Percentiles rank a stretch among this genome's conserved stretches.
Evolutionary conservation across 441 rosid species (phyloP).

Genomic region (Kokia cookei): DNA sequence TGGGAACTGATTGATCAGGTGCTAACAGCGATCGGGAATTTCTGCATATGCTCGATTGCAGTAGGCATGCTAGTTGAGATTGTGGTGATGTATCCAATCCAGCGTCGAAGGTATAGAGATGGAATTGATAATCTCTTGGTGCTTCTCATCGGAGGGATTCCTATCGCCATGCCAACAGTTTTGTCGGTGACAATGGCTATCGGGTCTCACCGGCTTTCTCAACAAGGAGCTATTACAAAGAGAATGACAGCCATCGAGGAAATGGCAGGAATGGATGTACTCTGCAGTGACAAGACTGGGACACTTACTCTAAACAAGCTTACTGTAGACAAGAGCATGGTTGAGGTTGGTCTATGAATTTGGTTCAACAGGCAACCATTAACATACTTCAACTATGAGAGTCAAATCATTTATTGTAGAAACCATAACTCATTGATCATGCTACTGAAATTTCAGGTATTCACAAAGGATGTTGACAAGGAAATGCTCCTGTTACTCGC

Average conservation of each 20-base stretch:
- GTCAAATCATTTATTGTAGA: background rate
- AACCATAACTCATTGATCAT: background rate
- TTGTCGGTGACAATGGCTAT: constrained; percentile 71
- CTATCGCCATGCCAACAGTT: constrained; percentile 78
- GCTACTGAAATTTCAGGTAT: constrained; percentile 21
- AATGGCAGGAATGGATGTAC: constrained; percentile 76
- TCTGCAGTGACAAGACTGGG: constrained; percentile 75
- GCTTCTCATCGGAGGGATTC: constrained; percentile 67
- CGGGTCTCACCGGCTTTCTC: constrained; percentile 63
- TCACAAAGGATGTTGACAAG: constrained; percentile 47
- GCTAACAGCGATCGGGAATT: constrained; percentile 66
- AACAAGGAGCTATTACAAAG: constrained; percentile 72
- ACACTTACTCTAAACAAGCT: constrained; percentile 76
- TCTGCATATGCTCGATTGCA: constrained; percentile 64
- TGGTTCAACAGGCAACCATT: background rate
- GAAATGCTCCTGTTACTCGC: constrained; percentile 45
- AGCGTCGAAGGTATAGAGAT: constrained; percentile 48
- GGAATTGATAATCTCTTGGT: constrained; percentile 66
- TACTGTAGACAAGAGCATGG: constrained; percentile 56
- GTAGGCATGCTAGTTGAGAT: constrained; percentile 56
- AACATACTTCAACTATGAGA: background rate
- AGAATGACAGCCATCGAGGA: constrained; percentile 76
- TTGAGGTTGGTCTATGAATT: constrained; percentile 34
- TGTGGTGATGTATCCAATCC: constrained; percentile 65
- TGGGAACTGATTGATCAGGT: constrained; percentile 25